Conservation (phyloP, 805 yeast genomes). For the Starmerella bombicola region DNA sequence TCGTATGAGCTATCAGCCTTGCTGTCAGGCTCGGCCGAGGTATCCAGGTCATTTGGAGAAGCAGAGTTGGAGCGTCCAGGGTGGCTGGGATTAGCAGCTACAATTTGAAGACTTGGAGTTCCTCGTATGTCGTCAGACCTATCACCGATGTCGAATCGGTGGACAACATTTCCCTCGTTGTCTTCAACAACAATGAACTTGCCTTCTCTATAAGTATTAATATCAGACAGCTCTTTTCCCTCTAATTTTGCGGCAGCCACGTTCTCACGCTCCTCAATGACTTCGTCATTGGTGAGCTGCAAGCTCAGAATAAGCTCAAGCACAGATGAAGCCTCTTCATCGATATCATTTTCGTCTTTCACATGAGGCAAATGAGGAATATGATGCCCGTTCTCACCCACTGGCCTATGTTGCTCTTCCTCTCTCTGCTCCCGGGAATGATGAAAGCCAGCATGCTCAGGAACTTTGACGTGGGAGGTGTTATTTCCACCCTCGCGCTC, state of each 20-base stretch:
- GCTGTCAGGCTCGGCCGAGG: neutral
- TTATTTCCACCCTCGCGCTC: neutral
- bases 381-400: neutral
- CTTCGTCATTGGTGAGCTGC: constrained; percentile 13
- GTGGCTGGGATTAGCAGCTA: neutral
- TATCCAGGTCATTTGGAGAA: neutral
- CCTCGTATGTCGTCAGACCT: constrained; percentile 11
- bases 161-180: constrained; percentile 67
- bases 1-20: neutral
- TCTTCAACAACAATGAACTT: constrained; percentile 62
- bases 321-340: constrained; percentile 1
- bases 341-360: neutral
- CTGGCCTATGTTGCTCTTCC: neutral
- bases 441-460: neutral
- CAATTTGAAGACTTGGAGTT: constrained; percentile 16
- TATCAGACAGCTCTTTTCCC: constrained; percentile 21
- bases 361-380: neutral
- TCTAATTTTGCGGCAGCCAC: constrained; percentile 19
- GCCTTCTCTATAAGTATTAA: constrained; percentile 57
- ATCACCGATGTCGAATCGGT: constrained; percentile 35
- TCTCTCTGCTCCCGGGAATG: no score
- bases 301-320: constrained; percentile 15
- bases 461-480: neutral
- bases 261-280: constrained; percentile 16
- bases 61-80: no score